phyloP scores from a whole-genome alignment of 441 rosid species.

The Hura crepitans region DNA sequence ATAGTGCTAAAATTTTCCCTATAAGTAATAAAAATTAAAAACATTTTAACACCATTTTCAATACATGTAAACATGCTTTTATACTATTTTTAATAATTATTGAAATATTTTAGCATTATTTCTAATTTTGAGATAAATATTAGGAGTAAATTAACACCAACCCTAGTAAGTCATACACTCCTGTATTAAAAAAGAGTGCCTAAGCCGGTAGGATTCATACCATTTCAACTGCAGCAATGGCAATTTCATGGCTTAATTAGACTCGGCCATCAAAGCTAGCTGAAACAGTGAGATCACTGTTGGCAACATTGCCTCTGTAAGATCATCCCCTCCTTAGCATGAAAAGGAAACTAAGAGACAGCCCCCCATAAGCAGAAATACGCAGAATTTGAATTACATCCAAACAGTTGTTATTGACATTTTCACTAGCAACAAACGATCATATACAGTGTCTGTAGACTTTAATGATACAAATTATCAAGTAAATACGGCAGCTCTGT shows the following conservation, averaged over 20 bases:
- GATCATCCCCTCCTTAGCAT: neutral
- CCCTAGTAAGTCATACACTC: too few species aligned
- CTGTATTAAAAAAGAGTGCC: neutral
- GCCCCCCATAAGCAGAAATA: neutral
- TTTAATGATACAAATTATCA: slow-evolving; percentile 22
- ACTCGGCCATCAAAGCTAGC: neutral
- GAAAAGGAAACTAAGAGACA: neutral
- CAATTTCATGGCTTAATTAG: neutral
- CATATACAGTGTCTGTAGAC: slow-evolving; percentile 22
- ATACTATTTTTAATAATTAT: too few species aligned
- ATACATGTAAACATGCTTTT: too few species aligned
- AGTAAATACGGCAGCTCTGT: slow-evolving; percentile 1
- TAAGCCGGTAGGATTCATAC: neutral
- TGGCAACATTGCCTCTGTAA: neutral
- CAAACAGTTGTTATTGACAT: slow-evolving; percentile 5
- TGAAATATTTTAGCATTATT: too few species aligned
- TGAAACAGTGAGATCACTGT: too few species aligned
- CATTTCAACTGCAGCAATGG: neutral
- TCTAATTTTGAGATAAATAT: too few species aligned
- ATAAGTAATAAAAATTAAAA: too few species aligned
- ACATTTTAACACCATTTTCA: too few species aligned
- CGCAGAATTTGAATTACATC: neutral
- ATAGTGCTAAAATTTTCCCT: too few species aligned
- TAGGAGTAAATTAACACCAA: too few species aligned
- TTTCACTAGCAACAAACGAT: slow-evolving; percentile 7